phyloP scores from a whole-genome alignment of 768 basidiomycete species.

The Tylopilus sp. region DNA sequence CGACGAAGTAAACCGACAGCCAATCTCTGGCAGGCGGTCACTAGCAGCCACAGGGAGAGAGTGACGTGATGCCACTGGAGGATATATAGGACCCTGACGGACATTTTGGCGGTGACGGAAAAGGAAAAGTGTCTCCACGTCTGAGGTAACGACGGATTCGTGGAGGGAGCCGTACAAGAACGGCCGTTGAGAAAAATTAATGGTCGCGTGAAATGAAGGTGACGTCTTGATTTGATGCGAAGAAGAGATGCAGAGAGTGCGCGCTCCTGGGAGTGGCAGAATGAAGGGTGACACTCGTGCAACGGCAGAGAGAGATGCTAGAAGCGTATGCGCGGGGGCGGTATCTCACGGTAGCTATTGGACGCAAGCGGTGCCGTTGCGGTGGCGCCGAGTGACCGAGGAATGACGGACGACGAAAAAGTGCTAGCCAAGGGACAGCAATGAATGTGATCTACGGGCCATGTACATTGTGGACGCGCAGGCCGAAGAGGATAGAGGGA shows the following conservation, averaged over 20 bases:
- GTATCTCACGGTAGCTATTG: constrained; percentile 4
- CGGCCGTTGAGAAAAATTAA: neutral
- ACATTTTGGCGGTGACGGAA: neutral
- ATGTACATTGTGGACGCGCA: neutral
- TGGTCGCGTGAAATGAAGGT: constrained; percentile 2
- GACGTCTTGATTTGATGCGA: neutral
- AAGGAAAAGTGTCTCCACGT: constrained; percentile 2
- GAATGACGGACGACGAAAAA: neutral
- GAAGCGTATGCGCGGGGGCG: neutral
- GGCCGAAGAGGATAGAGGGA: constrained; percentile 5
- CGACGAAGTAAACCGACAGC: constrained; percentile 3
- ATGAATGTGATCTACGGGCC: too few relatives aligned
- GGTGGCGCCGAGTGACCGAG: constrained; percentile 3
- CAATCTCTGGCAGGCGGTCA: constrained; percentile 7
- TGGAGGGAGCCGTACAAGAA: neutral
- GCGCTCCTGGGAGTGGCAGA: neutral
- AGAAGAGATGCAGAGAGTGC: neutral
- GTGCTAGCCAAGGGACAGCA: neutral
- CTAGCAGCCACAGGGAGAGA: constrained; percentile 10
- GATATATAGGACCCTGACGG: neutral
- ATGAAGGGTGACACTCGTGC: constrained; percentile 3
- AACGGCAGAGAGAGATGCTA: neutral
- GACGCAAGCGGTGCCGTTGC: constrained; percentile 5
- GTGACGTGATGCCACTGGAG: constrained; percentile 8
- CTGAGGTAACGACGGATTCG: constrained; percentile 2